These are phyloP conservation scores for Russula olivacea DNA, from an alignment of 768 basidiomycete genomes.

Conservation along the genomic window DNA sequence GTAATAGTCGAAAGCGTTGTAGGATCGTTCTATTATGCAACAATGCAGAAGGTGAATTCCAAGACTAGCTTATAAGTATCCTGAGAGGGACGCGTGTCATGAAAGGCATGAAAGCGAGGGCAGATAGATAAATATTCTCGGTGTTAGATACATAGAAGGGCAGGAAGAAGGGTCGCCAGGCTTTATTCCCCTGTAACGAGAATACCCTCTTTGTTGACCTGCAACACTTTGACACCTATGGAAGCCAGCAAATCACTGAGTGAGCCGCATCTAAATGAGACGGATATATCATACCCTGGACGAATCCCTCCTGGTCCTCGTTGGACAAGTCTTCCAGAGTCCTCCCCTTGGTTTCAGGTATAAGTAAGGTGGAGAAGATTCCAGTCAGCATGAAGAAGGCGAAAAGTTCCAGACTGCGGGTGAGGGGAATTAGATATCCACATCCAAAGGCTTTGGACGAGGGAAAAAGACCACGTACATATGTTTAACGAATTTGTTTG, in stretches of 20 bases:
- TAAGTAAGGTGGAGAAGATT: slow-evolving; percentile 69
- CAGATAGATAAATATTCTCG: background rate
- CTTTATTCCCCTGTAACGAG: background rate
- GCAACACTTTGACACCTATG: slow-evolving; percentile 11
- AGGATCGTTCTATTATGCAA: slow-evolving; percentile 11
- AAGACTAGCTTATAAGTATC: slow-evolving; percentile 17
- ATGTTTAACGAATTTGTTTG: slow-evolving; percentile 54
- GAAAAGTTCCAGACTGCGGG: slow-evolving; percentile 66
- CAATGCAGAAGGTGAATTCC: background rate
- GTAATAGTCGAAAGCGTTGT: background rate
- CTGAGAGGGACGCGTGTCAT: background rate
- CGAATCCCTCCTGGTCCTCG: slow-evolving; percentile 60
- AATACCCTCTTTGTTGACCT: slow-evolving; percentile 17
- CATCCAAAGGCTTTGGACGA: background rate
- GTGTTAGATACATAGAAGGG: background rate
- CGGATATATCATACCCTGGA: slow-evolving; percentile 30
- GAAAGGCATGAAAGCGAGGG: slow-evolving; percentile 4
- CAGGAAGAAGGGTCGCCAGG: background rate
- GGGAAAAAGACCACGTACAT: slow-evolving; percentile 44
- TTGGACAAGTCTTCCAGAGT: slow-evolving; percentile 69
- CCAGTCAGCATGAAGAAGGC: slow-evolving; percentile 86
- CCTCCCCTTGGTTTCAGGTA: slow-evolving; percentile 71
- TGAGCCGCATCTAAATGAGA: background rate
- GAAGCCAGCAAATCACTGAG: background rate
- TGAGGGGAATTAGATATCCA: slow-evolving; percentile 1